phyloP scores from a whole-genome alignment of 169 alveolate species.

The Plasmodium gallinaceum region DNA sequence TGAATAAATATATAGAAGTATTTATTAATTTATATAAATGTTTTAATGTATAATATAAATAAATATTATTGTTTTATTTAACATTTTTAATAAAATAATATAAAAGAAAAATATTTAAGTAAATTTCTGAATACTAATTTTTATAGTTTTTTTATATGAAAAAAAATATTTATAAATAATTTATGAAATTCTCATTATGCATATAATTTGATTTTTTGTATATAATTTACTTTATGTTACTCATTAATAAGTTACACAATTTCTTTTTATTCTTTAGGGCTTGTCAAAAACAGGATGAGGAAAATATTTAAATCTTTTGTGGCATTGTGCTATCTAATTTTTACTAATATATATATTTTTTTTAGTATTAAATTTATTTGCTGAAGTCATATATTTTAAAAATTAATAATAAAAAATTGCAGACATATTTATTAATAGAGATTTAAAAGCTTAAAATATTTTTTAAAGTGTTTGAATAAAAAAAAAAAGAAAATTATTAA shows the following conservation, averaged over 20 bases:
- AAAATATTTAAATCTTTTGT: slow-evolving; percentile 15
- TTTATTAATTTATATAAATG: neutral
- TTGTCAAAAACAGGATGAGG: slow-evolving; percentile 71
- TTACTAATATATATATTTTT: slow-evolving; percentile 43
- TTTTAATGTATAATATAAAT: neutral
- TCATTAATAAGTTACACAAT: neutral
- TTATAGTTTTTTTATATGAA: too few relatives aligned
- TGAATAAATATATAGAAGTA: neutral
- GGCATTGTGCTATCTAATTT: slow-evolving; percentile 3
- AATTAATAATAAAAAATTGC: slow-evolving; percentile 19
- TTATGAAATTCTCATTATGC: neutral
- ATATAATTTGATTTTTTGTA: neutral
- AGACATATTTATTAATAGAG: slow-evolving; percentile 18
- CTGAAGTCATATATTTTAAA: slow-evolving; percentile 16
- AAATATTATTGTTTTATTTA: too few relatives aligned
- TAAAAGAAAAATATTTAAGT: too few relatives aligned
- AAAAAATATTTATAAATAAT: too few relatives aligned
- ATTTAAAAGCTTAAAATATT: slow-evolving; percentile 18
- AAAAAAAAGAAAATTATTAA: neutral
- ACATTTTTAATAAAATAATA: too few relatives aligned
- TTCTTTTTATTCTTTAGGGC: slow-evolving; percentile 58
- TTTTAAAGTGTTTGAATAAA: slow-evolving; percentile 59
- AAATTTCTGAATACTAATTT: too few relatives aligned
- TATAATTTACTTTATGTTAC: neutral
- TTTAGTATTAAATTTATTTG: slow-evolving; percentile 20